phyloP scores from a whole-genome alignment of 495 filamentous ascomycete species.

The Aspergillus avenaceus region DNA sequence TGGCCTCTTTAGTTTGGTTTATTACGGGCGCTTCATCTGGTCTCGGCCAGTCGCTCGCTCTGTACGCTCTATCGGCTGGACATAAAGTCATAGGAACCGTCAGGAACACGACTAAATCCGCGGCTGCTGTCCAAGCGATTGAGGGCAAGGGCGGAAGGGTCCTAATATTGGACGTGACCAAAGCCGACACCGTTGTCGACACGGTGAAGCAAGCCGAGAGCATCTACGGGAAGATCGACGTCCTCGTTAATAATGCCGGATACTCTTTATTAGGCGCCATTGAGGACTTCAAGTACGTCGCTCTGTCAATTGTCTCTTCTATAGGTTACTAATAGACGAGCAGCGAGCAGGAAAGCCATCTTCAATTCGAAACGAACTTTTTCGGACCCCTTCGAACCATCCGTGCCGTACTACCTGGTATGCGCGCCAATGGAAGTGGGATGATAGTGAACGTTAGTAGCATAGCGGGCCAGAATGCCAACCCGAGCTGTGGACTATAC shows the following conservation, averaged over 20 bases:
- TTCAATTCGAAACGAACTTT: conserved; percentile 47
- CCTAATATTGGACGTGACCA: conserved; percentile 39
- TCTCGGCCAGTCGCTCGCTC: conserved; percentile 46
- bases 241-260: conserved; percentile 31
- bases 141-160: conserved; percentile 19
- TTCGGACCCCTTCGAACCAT: conserved; percentile 42
- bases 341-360: conserved; percentile 32
- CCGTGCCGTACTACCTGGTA: conserved; percentile 34
- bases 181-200: conserved; percentile 7
- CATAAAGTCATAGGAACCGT: conserved; percentile 55
- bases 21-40: conserved; percentile 53
- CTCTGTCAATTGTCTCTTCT: neutral
- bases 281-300: conserved; percentile 21
- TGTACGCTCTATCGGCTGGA: conserved; percentile 41
- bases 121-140: conserved; percentile 18
- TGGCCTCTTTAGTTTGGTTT: conserved; percentile 37
- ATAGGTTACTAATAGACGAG: neutral
- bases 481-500: conserved; percentile 18
- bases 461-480: conserved; percentile 11
- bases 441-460: conserved; percentile 44
- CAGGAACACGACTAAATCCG: conserved; percentile 38
- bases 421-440: conserved; percentile 34
- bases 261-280: conserved; percentile 22
- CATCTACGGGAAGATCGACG: conserved; percentile 18
- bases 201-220: conserved; percentile 2